Evolutionary conservation across 345 rosid species (phyloP).

Genomic region (Lagerstroemia speciosa): DNA sequence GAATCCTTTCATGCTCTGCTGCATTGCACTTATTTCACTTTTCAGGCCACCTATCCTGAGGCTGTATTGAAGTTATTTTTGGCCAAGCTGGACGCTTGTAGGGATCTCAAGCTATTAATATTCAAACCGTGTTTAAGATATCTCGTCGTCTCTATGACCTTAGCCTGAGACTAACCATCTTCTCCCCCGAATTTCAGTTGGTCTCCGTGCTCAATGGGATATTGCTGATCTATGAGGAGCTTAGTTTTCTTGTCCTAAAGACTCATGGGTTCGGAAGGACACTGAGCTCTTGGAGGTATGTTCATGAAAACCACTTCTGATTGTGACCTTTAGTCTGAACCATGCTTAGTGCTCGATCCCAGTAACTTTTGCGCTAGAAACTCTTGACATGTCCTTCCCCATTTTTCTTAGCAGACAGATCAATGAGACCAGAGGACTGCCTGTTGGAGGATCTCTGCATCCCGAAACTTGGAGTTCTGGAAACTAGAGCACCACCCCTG

Average conservation of each 20-base stretch:
- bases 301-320: not conserved
- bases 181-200: slow-evolving; percentile 9
- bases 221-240: not conserved
- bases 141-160: not conserved
- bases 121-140: not conserved
- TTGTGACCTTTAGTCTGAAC: not conserved
- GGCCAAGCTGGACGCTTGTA: slow-evolving; percentile 1
- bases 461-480: not conserved
- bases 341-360: not conserved
- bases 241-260: slow-evolving; percentile 4
- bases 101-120: slow-evolving; percentile 1
- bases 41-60: not conserved
- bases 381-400: not conserved
- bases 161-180: not conserved
- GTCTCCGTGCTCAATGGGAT: slow-evolving; percentile 4
- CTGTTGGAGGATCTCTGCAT: not conserved
- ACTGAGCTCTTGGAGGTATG: slow-evolving; percentile 14
- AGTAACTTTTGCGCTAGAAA: not conserved
- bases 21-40: not conserved
- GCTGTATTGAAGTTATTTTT: slow-evolving; percentile 2
- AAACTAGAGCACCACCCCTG: not conserved
- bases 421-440: not conserved
- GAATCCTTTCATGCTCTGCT: slow-evolving; percentile 7
- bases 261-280: not conserved
- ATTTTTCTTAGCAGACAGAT: not conserved